Conservation (phyloP, 1,284 basidiomycete species). For the Nidula niveotomentosa region DNA sequence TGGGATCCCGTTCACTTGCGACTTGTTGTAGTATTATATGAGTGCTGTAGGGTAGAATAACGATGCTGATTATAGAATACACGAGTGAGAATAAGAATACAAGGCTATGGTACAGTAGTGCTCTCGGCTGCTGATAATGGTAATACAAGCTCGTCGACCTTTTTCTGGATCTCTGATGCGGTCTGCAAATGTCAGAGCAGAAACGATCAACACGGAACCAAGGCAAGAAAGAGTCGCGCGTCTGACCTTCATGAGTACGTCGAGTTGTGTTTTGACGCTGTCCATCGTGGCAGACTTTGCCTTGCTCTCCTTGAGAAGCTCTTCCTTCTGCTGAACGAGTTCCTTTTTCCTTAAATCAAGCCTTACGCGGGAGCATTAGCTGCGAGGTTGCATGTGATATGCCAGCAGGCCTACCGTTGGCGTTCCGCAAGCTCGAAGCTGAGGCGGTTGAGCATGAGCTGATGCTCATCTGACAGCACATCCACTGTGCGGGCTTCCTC, state of each 20-base stretch:
- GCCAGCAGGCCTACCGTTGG: slow-evolving; percentile 54
- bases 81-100: neutral
- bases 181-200: slow-evolving; percentile 36
- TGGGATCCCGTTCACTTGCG: neutral
- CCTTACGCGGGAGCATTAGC: slow-evolving; percentile 32
- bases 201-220: slow-evolving; percentile 5
- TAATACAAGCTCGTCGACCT: slow-evolving; percentile 66
- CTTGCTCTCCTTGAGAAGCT: slow-evolving; percentile 72
- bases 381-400: slow-evolving; percentile 12
- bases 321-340: slow-evolving; percentile 65
- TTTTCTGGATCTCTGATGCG: slow-evolving; percentile 70
- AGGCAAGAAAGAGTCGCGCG: too few relatives aligned
- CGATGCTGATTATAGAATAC: neutral
- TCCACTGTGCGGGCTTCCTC: slow-evolving; percentile 60
- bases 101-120: slow-evolving; percentile 14
- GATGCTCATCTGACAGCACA: slow-evolving; percentile 66
- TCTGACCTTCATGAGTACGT: slow-evolving; percentile 67
- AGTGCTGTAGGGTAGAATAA: neutral
- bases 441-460: slow-evolving; percentile 79
- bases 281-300: slow-evolving; percentile 66
- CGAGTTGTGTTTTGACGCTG: slow-evolving; percentile 71
- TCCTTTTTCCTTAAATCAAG: slow-evolving; percentile 68
- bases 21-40: neutral
- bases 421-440: slow-evolving; percentile 82
- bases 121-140: slow-evolving; percentile 30